Evolutionary conservation across 1,139 yeast species (phyloP).

Genomic region (Komagataea norvegica): DNA sequence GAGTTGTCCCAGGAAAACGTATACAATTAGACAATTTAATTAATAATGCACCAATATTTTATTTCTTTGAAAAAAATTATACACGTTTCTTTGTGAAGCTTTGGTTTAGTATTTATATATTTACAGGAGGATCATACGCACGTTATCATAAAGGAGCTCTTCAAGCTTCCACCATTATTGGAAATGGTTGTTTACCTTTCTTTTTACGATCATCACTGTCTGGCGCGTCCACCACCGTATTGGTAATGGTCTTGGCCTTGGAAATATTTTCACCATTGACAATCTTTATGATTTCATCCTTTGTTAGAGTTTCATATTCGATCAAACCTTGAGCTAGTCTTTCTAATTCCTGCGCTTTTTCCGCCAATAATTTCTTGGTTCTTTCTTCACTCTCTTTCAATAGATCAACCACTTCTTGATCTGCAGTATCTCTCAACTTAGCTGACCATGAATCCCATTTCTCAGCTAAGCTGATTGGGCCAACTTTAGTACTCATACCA

Average conservation of each 20-base stretch:
- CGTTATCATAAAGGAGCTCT: not conserved
- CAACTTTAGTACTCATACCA: slow-evolving; percentile 93
- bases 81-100: not conserved
- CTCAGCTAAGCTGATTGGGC: slow-evolving; percentile 84
- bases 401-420: slow-evolving; percentile 78
- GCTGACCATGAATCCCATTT: slow-evolving; percentile 96
- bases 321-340: slow-evolving; percentile 89
- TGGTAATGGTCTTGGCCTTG: slow-evolving; percentile 64
- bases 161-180: slow-evolving; percentile 25
- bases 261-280: slow-evolving; percentile 72
- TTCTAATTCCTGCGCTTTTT: slow-evolving; percentile 65
- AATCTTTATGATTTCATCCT: slow-evolving; percentile 84
- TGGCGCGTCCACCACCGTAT: slow-evolving; percentile 67
- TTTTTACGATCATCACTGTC: slow-evolving; percentile 33
- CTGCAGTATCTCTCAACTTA: slow-evolving; percentile 82
- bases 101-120: not conserved
- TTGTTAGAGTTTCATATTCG: slow-evolving; percentile 91
- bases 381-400: slow-evolving; percentile 74
- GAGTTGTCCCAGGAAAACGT: too few relatives aligned
- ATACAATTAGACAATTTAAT: too few relatives aligned
- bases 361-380: slow-evolving; percentile 63
- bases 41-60: slow-evolving; percentile 3
- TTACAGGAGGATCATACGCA: slow-evolving; percentile 5
- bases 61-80: not conserved
- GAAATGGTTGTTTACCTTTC: slow-evolving; percentile 25